A percentile compares a stretch with the other conserved stretches of the same genome.
Evolutionary conservation across 208 protist species (phyloP).

Genomic region (Borovskyia barvae): DNA sequence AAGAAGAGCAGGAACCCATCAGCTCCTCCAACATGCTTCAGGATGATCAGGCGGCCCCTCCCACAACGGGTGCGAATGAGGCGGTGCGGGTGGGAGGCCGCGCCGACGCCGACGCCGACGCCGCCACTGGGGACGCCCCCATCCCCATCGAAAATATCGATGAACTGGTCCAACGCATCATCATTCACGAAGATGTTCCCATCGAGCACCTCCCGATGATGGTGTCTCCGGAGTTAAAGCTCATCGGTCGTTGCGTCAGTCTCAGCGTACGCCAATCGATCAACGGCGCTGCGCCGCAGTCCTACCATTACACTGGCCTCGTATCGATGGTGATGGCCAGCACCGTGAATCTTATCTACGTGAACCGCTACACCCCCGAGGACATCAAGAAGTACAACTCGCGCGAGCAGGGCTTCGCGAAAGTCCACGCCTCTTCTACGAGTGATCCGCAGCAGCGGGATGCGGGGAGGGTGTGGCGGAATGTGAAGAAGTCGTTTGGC

Average conservation of each 20-base stretch:
- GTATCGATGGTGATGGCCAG: conserved; percentile 58
- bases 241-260: conserved; percentile 69
- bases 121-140: too few relatives aligned
- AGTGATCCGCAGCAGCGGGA: background rate
- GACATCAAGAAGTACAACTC: conserved; percentile 38
- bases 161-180: conserved; percentile 17
- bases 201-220: conserved; percentile 66
- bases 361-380: conserved; percentile 49
- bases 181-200: conserved; percentile 46
- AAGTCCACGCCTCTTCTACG: background rate
- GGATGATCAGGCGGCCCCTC: too few relatives aligned
- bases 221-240: conserved; percentile 50
- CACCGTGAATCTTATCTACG: conserved; percentile 63
- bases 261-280: conserved; percentile 36
- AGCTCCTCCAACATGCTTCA: background rate
- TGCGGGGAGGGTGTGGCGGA: too few relatives aligned
- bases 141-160: too few relatives aligned
- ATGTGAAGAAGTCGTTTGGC: too few relatives aligned
- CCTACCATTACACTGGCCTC: conserved; percentile 61
- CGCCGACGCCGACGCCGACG: too few relatives aligned
- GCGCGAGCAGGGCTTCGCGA: background rate
- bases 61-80: too few relatives aligned
- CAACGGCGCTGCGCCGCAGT: conserved; percentile 14
- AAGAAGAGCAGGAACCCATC: conserved; percentile 12
- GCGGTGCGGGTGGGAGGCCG: too few relatives aligned